phyloP scores from a whole-genome alignment of 331 rosid genomes.

The Rosa hybrid region DNA sequence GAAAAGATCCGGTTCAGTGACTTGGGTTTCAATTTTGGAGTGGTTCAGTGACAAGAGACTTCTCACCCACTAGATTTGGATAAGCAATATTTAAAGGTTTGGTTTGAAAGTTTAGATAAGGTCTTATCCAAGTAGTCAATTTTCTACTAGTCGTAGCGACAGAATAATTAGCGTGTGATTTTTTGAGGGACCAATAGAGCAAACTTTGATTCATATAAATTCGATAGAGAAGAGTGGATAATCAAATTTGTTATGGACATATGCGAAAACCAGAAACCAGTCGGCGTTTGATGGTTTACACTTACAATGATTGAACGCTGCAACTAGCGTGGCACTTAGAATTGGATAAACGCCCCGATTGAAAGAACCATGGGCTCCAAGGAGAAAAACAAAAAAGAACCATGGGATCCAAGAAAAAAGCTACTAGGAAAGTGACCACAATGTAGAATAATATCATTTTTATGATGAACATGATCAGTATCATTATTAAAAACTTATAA shows the following conservation, averaged over 20 bases:
- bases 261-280: constrained; percentile 1
- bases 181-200: not conserved
- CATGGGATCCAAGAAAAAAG: too few species aligned
- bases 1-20: not conserved
- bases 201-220: not conserved
- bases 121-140: not conserved
- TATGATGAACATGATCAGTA: too few species aligned
- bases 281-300: not conserved
- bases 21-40: not conserved
- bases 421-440: too few species aligned
- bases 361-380: not conserved
- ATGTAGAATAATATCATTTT: too few species aligned
- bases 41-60: not conserved
- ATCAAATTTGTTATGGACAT: not conserved
- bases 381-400: too few species aligned
- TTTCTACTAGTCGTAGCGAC: not conserved
- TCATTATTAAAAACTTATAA: too few species aligned
- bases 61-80: not conserved
- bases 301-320: not conserved
- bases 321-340: not conserved
- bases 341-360: not conserved
- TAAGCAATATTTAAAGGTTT: too few species aligned
- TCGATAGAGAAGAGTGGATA: not conserved
- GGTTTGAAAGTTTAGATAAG: not conserved
- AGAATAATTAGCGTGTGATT: not conserved